These are phyloP conservation scores for Keithomyces neogunnii DNA, from an alignment of 2,329 filamentous ascomycete species.

Conservation along the genomic window DNA sequence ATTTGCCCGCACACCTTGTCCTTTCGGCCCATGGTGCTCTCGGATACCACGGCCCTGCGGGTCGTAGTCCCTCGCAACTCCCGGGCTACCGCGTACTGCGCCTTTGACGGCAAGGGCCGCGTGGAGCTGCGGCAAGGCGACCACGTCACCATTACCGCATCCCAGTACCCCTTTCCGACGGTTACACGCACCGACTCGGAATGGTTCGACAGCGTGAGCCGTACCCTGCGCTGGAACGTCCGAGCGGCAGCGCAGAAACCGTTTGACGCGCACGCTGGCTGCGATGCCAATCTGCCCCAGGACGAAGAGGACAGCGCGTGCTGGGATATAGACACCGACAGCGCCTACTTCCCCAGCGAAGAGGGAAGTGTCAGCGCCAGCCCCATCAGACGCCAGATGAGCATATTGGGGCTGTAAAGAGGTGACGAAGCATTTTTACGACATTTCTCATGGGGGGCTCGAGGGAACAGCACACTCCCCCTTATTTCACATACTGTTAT, in stretches of 20 bases:
- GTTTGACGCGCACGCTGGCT: constrained; percentile 51
- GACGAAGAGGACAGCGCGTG: constrained; percentile 53
- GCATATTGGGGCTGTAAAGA: constrained; percentile 45
- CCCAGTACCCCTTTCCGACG: constrained; percentile 94
- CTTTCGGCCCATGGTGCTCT: constrained; percentile 96
- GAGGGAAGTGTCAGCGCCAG: constrained; percentile 61
- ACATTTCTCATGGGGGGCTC: too few species aligned
- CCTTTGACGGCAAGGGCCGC: constrained; percentile 94
- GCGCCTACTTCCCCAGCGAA: constrained; percentile 61
- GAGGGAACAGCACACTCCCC: too few species aligned
- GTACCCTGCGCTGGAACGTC: constrained; percentile 91
- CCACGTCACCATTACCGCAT: constrained; percentile 91
- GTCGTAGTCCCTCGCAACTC: constrained; percentile 79
- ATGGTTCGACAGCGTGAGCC: constrained; percentile 93
- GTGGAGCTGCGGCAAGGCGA: constrained; percentile 90
- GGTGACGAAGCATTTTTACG: not conserved
- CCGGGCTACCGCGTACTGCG: constrained; percentile 89
- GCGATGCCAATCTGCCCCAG: constrained; percentile 24
- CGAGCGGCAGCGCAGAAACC: constrained; percentile 86
- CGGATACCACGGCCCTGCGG: constrained; percentile 85
- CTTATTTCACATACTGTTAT: not conserved
- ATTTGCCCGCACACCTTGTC: constrained; percentile 97
- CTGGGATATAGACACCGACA: constrained; percentile 95
- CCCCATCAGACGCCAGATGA: constrained; percentile 65
- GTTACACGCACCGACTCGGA: constrained; percentile 84